Evolutionary conservation across 352 stramenopile species (phyloP).

Genomic region (Phytophthora hibernalis): DNA sequence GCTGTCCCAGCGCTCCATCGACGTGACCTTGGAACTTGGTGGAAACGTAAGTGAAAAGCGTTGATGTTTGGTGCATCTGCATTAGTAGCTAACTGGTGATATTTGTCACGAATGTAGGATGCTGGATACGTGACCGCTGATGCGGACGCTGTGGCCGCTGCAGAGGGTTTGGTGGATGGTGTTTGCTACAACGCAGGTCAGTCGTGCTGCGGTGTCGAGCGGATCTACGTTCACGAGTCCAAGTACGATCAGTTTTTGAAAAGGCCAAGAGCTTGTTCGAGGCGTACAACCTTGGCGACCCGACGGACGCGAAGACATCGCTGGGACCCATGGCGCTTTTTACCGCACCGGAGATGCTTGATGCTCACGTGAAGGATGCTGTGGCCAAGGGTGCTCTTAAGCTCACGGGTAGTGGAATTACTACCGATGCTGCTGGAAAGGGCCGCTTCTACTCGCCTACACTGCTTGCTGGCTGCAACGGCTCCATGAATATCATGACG

Average conservation of each 20-base stretch:
- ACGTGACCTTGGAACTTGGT: constrained; percentile 84
- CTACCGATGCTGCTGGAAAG: constrained; percentile 53
- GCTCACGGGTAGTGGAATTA: constrained; percentile 54
- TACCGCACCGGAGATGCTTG: constrained; percentile 51
- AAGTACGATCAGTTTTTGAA: constrained; percentile 84
- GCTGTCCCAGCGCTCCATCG: constrained; percentile 72
- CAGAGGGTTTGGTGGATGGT: constrained; percentile 77
- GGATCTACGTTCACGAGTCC: constrained; percentile 85
- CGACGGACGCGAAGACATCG: constrained; percentile 62
- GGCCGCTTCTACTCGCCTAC: constrained; percentile 85
- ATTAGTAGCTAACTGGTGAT: constrained; percentile 9
- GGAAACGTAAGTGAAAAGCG: constrained; percentile 59
- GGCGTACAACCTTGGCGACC: constrained; percentile 70
- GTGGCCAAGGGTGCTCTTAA: constrained; percentile 71
- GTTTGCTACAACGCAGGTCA: constrained; percentile 88
- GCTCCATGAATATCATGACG: constrained; percentile 80
- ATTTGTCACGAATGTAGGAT: constrained; percentile 46
- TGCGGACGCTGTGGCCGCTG: constrained; percentile 69
- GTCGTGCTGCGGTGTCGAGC: constrained; percentile 85
- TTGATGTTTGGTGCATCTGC: neutral
- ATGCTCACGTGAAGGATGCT: constrained; percentile 74
- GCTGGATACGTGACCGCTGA: constrained; percentile 77
- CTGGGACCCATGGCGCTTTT: constrained; percentile 79
- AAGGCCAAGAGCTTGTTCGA: constrained; percentile 72
- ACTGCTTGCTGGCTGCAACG: constrained; percentile 69